phyloP scores from a whole-genome alignment of 2,329 filamentous ascomycete species.

The Aotearoamyces nothofagi region DNA sequence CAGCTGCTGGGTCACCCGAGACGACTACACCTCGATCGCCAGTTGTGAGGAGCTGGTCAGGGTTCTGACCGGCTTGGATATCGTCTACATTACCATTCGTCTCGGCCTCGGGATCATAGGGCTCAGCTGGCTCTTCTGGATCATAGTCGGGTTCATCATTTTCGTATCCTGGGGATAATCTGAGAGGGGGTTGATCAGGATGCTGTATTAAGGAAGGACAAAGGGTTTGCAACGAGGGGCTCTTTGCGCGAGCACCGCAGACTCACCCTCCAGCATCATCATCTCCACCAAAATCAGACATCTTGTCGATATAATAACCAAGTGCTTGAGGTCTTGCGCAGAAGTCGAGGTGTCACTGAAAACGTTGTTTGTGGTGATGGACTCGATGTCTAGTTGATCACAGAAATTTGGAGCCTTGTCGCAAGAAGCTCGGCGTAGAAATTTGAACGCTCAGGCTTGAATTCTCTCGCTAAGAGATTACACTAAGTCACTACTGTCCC shows the following conservation, averaged over 20 bases:
- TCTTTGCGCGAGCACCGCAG: too few relatives aligned
- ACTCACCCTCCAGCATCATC: slow-evolving; percentile 40
- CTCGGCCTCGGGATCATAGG: slow-evolving; percentile 36
- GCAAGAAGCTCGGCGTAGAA: too few relatives aligned
- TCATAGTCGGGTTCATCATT: slow-evolving; percentile 51
- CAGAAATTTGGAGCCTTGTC: slow-evolving; percentile 3
- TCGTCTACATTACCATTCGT: slow-evolving; percentile 34
- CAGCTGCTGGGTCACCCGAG: slow-evolving; percentile 45
- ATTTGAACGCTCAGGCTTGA: too few relatives aligned
- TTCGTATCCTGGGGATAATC: slow-evolving; percentile 58
- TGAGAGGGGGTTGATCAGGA: slow-evolving; percentile 26
- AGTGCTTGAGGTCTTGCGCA: slow-evolving; percentile 1
- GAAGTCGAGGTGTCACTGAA: slow-evolving; percentile 1
- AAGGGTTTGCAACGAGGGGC: too few relatives aligned
- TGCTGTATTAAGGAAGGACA: slow-evolving; percentile 15
- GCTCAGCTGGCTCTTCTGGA: slow-evolving; percentile 34
- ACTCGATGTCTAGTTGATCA: background rate
- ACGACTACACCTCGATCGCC: slow-evolving; percentile 30
- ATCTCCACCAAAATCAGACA: slow-evolving; percentile 64
- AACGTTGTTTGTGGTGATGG: background rate
- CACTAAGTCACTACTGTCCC: too few relatives aligned
- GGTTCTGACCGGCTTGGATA: slow-evolving; percentile 38
- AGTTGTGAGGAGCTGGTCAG: slow-evolving; percentile 26
- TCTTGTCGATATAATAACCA: too few relatives aligned
- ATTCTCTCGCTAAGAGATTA: too few relatives aligned